These are phyloP conservation scores for Mortierella sp. DNA, from an alignment of 371 early-diverging fungal species.

Conservation along the genomic window DNA sequence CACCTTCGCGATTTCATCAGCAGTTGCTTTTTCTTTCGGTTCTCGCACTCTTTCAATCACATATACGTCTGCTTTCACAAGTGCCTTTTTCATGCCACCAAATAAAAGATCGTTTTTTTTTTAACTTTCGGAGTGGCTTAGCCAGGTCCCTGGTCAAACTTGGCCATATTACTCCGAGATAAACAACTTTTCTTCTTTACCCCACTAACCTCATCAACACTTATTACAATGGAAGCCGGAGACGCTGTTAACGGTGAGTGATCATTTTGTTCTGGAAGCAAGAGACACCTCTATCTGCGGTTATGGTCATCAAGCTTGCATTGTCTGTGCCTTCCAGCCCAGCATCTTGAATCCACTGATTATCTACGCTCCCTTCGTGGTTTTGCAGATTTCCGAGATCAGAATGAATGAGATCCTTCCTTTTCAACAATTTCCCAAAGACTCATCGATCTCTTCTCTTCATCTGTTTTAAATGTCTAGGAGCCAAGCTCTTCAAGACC, in stretches of 20 bases:
- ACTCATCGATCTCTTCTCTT: neutral
- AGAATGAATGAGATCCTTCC: neutral
- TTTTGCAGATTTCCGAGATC: constrained; percentile 5
- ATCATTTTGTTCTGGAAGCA: neutral
- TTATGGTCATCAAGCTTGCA: too few relatives aligned
- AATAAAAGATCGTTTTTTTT: neutral
- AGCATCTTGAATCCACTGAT: neutral
- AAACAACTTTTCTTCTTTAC: neutral
- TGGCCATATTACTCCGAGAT: neutral
- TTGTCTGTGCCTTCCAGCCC: too few relatives aligned
- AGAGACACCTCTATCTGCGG: too few relatives aligned
- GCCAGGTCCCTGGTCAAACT: too few relatives aligned
- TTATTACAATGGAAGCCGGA: constrained; percentile 26
- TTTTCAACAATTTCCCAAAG: neutral
- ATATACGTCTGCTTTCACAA: too few relatives aligned
- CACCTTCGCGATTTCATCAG: too few relatives aligned
- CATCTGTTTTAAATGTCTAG: constrained; percentile 47
- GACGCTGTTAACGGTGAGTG: constrained; percentile 42
- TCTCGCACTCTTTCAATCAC: too few relatives aligned
- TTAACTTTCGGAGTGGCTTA: neutral
- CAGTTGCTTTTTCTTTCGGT: too few relatives aligned
- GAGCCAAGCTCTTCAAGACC: constrained; percentile 99
- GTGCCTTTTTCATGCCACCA: too few relatives aligned
- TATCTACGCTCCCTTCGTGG: neutral
- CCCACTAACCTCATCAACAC: constrained; percentile 11